Percentiles rank a stretch among this genome's conserved stretches.
Evolutionary conservation across 2,329 filamentous ascomycete genomes (phyloP).

Genomic region (Neospermospora avenae): DNA sequence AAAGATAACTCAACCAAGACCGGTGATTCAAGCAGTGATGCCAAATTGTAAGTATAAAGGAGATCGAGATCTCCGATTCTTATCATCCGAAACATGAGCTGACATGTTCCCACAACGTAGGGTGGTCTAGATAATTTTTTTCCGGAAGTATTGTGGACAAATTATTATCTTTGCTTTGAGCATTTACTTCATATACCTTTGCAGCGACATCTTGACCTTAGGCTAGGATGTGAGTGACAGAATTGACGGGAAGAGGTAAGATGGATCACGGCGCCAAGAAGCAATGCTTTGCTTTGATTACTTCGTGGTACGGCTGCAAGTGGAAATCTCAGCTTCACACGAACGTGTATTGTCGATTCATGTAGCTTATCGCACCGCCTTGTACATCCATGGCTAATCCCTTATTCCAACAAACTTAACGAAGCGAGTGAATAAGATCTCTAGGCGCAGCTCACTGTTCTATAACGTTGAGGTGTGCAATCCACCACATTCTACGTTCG

Average conservation of each 20-base stretch:
- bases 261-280: no score
- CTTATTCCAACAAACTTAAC: no score
- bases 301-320: no score
- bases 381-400: no score
- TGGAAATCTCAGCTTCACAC: no score
- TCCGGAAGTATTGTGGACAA: not conserved
- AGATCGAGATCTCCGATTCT: not conserved
- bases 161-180: slow-evolving; percentile 2
- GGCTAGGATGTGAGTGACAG: not conserved
- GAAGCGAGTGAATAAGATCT: no score
- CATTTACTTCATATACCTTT: slow-evolving; percentile 14
- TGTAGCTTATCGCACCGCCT: no score
- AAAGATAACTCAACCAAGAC: slow-evolving; percentile 23
- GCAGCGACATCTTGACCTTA: slow-evolving; percentile 8
- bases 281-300: no score
- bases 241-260: not conserved
- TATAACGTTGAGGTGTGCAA: no score
- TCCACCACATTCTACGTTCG: no score
- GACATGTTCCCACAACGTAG: not conserved
- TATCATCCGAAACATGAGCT: not conserved
- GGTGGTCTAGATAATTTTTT: slow-evolving; percentile 23
- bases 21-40: slow-evolving; percentile 22
- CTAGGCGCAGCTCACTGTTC: no score
- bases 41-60: slow-evolving; percentile 21
- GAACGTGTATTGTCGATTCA: no score